Conservation (phyloP, 768 basidiomycete genomes). For the Suillus tomentosus region DNA sequence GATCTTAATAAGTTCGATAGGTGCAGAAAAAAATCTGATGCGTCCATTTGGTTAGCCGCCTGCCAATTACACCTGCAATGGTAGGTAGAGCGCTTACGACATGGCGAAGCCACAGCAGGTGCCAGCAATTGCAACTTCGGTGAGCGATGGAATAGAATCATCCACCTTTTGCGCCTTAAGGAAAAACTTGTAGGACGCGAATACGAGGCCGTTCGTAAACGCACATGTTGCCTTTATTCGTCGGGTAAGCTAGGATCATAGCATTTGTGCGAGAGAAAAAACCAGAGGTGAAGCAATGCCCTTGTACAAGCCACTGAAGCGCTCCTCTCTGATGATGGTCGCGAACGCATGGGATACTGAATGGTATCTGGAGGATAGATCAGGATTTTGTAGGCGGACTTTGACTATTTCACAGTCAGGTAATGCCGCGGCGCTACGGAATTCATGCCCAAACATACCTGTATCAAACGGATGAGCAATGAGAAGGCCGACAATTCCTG, state of each 20-base stretch:
- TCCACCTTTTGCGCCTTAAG: conserved; percentile 63
- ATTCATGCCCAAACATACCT: conserved; percentile 32
- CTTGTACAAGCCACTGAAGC: conserved; percentile 67
- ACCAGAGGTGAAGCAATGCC: conserved; percentile 84
- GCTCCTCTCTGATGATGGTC: conserved; percentile 73
- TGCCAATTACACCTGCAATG: not conserved
- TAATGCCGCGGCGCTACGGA: too few relatives aligned
- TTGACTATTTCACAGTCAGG: conserved; percentile 52
- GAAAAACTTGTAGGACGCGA: conserved; percentile 81
- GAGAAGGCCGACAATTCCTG: conserved; percentile 63
- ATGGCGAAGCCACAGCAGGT: conserved; percentile 77
- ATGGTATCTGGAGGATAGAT: conserved; percentile 54
- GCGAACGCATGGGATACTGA: conserved; percentile 66
- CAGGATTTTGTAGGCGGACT: conserved; percentile 75
- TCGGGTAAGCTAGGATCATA: not conserved
- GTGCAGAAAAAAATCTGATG: conserved; percentile 70
- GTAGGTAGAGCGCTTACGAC: conserved; percentile 54
- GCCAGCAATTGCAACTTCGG: conserved; percentile 77
- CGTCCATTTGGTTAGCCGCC: not conserved
- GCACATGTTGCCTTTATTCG: conserved; percentile 60
- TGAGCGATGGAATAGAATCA: conserved; percentile 57
- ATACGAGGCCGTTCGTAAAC: conserved; percentile 83
- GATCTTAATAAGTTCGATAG: conserved; percentile 89
- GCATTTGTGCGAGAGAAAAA: conserved; percentile 22
- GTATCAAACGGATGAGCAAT: conserved; percentile 84